These are phyloP conservation scores for Solanum hybrid DNA, from an alignment of 305 asterid genomes.

Conservation along the genomic window DNA sequence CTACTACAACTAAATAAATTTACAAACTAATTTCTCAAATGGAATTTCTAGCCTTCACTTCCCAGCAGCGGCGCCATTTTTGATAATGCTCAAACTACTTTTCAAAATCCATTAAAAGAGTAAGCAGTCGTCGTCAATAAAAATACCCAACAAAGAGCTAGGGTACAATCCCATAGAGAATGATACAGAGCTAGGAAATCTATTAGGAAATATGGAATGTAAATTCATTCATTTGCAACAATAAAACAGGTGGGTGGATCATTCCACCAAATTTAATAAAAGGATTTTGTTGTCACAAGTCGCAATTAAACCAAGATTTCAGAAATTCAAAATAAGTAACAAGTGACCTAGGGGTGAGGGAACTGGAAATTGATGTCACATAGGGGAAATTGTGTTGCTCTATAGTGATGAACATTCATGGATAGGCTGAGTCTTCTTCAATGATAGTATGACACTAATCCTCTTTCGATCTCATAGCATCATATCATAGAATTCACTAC, in stretches of 20 bases:
- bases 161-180: neutral
- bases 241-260: neutral
- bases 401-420: neutral
- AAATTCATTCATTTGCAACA: too few relatives aligned
- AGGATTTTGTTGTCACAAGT: neutral
- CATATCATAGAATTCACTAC: too few relatives aligned
- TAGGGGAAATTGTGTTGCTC: neutral
- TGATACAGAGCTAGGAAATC: neutral
- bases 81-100: neutral
- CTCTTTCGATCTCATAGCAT: too few relatives aligned
- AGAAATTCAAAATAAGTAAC: neutral
- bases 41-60: too few relatives aligned
- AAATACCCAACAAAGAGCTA: neutral
- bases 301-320: neutral
- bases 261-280: neutral
- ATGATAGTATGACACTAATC: too few relatives aligned
- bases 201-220: too few relatives aligned
- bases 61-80: neutral
- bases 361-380: too few relatives aligned
- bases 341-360: neutral
- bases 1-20: too few relatives aligned
- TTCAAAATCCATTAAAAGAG: neutral
- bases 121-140: neutral
- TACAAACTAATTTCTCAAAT: too few relatives aligned
- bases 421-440: too few relatives aligned